A percentile compares a stretch with the other conserved stretches of the same genome.
phyloP scores from a whole-genome alignment of 2,329 filamentous ascomycete genomes.

The Trichoderma koningiopsis region DNA sequence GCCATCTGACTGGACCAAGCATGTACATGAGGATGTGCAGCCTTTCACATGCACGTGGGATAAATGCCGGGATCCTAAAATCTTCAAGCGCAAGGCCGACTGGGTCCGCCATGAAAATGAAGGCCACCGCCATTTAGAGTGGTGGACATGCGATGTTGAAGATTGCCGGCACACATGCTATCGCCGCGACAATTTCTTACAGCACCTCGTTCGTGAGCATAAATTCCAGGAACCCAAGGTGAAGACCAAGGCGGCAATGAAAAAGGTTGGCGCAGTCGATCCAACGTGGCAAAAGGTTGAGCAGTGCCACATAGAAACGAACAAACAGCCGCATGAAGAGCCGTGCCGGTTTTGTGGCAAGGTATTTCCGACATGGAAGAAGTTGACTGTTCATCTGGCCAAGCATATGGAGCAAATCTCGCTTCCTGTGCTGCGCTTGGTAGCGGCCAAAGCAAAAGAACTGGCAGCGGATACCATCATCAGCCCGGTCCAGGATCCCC shows the following conservation, averaged over 20 bases:
- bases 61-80: constrained; percentile 79
- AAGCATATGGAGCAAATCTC: constrained; percentile 94
- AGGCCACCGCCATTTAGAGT: constrained; percentile 83
- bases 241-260: constrained; percentile 71
- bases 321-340: constrained; percentile 68
- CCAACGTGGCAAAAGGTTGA: constrained; percentile 78
- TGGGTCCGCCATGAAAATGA: constrained; percentile 96
- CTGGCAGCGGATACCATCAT: constrained; percentile 65
- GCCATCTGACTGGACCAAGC: constrained; percentile 95
- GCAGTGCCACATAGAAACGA: constrained; percentile 71
- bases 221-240: constrained; percentile 80
- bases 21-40: constrained; percentile 90
- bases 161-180: constrained; percentile 84
- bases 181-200: constrained; percentile 88
- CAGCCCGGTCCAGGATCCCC: constrained; percentile 64
- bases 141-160: constrained; percentile 82
- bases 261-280: constrained; percentile 59
- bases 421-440: constrained; percentile 71
- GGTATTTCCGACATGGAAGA: constrained; percentile 83
- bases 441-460: constrained; percentile 49
- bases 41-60: constrained; percentile 93
- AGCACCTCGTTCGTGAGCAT: constrained; percentile 89
- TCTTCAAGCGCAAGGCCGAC: constrained; percentile 93
- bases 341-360: constrained; percentile 86
- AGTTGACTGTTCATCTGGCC: constrained; percentile 87